phyloP scores from a whole-genome alignment of 1,284 basidiomycete species.

The Cryptococcus floricola region DNA sequence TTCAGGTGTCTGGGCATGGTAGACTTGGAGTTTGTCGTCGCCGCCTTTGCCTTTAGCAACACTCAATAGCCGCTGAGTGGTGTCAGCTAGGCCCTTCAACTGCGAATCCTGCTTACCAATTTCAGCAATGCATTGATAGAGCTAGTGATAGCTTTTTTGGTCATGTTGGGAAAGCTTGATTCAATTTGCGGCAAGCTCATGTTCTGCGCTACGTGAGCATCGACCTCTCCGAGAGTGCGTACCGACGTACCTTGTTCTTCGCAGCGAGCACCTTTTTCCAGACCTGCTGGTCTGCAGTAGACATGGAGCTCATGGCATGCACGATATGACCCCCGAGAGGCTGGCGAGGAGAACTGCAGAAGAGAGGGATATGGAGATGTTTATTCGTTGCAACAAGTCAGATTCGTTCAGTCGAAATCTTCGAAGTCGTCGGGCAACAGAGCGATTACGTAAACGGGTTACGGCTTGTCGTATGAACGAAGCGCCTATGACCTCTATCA shows the following conservation, averaged over 20 bases:
- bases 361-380: too few relatives aligned
- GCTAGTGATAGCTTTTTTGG: slow-evolving; percentile 20
- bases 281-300: slow-evolving; percentile 43
- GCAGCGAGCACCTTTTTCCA: slow-evolving; percentile 43
- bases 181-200: slow-evolving; percentile 34
- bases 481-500: too few relatives aligned
- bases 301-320: slow-evolving; percentile 29
- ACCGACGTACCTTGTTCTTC: slow-evolving; percentile 37
- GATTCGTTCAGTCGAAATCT: too few relatives aligned
- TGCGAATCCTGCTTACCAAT: slow-evolving; percentile 3
- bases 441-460: too few relatives aligned
- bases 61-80: slow-evolving; percentile 14
- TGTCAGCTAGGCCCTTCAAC: background rate
- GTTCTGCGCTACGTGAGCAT: slow-evolving; percentile 15
- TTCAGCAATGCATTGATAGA: slow-evolving; percentile 5
- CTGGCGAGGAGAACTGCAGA: too few relatives aligned
- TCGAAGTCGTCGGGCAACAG: too few relatives aligned
- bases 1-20: slow-evolving; percentile 30
- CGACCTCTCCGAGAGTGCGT: background rate
- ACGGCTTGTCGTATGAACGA: too few relatives aligned
- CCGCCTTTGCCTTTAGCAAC: slow-evolving; percentile 20
- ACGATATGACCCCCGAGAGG: background rate
- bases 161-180: slow-evolving; percentile 28
- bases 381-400: too few relatives aligned
- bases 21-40: slow-evolving; percentile 18